Conservation (phyloP, 257 asterid species). For the Rubia yunnanensis region DNA sequence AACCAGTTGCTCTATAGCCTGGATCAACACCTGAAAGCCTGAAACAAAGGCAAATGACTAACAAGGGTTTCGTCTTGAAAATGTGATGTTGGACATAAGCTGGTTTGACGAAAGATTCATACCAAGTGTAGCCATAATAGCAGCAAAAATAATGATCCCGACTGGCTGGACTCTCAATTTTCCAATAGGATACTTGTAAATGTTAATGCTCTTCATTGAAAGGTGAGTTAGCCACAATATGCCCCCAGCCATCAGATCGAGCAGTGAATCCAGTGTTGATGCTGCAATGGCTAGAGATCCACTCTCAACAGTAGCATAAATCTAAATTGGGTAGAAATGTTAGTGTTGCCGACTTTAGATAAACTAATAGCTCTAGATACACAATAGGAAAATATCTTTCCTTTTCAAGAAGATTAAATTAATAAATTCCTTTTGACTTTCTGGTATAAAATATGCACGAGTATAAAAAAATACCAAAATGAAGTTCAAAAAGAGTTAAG, state of each 20-base stretch:
- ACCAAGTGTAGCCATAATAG: conserved; percentile 95
- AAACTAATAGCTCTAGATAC: too few species aligned
- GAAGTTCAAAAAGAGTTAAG: not conserved
- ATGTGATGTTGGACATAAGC: not conserved
- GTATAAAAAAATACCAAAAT: not conserved
- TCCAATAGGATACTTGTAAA: conserved; percentile 88
- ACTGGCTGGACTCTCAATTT: conserved; percentile 95
- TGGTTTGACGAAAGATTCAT: conserved; percentile 5
- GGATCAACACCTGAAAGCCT: conserved; percentile 87
- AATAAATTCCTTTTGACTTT: too few species aligned
- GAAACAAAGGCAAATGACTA: conserved; percentile 4
- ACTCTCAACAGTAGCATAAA: conserved; percentile 63
- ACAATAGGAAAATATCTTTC: not conserved
- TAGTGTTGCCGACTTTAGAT: too few species aligned
- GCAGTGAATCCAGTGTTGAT: conserved; percentile 88
- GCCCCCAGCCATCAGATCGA: conserved; percentile 95
- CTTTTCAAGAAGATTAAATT: not conserved
- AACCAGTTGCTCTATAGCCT: conserved; percentile 63
- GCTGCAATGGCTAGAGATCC: conserved; percentile 94
- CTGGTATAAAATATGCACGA: not conserved
- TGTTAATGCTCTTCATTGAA: conserved; percentile 71
- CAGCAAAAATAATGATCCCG: conserved; percentile 88
- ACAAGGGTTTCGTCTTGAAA: too few species aligned
- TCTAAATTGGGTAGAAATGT: conserved; percentile 25
- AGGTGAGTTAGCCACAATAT: conserved; percentile 85